Base-by-base conservation (phyloP, 1,284 basidiomycete genomes). In the Cryptococcus floricola region DNA sequence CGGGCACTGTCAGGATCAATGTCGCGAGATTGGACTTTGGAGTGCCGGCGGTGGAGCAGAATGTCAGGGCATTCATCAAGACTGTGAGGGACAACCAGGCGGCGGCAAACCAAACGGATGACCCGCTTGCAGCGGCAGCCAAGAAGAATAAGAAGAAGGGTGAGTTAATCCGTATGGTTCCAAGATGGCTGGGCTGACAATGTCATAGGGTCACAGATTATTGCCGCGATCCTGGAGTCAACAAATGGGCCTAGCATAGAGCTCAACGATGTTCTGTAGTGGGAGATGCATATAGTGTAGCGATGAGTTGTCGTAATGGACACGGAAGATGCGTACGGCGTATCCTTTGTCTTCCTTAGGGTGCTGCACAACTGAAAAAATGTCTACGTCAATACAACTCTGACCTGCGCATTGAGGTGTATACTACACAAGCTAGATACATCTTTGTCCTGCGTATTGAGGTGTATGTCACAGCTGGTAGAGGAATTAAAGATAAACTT, bases 201-300 rank as follows among this genome's bases (percentile, higher is more conserved):
- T 6, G 18, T 25, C 38, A 18, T 28, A 55, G 57, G 58, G 14
- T 55, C 53, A 5, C 53, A 61, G 10, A 87, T 93, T 65, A 81
- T 78, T 39, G 85, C 85, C 62, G 86, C 92, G 23, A 81, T 90
- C 63, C 81, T 96, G 54, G 91, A 88, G 75, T 90, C 91, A 27
- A 85, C 84, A 39, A 87, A 88, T 69, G 91, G 91, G 16, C 92
- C 92, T 19, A 87, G 88, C 18, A 90, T 95, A 50, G 71, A 74
- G 62, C 50, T 77, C 31, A 73, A 64, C 48, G 72, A 74, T 64
- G 62, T 73, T 9, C 44, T 66, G 42, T 67, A 66, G 31, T 10
- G 14, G 7, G 18, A 34, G 18, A 42, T 52, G 50, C 28, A 18
- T 42, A 45, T 48, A 42, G 39, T 16, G 8, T 44, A n/a, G 42